Evolutionary conservation across 345 rosid genomes (phyloP).

Genomic region (Noccaea caerulescens): DNA sequence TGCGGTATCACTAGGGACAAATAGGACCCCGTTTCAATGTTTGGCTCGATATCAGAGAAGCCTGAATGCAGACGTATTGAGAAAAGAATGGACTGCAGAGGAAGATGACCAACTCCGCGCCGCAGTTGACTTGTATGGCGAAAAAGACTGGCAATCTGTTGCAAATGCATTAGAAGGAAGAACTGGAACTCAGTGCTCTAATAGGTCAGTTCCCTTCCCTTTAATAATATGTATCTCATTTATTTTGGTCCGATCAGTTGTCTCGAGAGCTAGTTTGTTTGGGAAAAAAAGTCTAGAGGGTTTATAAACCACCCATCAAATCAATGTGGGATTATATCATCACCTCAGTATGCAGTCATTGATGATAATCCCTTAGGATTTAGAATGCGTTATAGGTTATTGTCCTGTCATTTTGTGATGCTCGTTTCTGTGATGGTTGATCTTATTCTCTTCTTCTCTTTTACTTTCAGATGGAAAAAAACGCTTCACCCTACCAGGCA

Average conservation of each 20-base stretch:
- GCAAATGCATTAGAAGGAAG: slow-evolving; percentile 74
- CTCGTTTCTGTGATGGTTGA: slow-evolving; percentile 28
- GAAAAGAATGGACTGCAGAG: slow-evolving; percentile 76
- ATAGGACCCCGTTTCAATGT: slow-evolving; percentile 90
- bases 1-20: slow-evolving; percentile 67
- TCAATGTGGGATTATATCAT: slow-evolving; percentile 19
- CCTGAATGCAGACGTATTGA: slow-evolving; percentile 69
- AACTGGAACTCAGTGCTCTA: slow-evolving; percentile 89
- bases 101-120: slow-evolving; percentile 82
- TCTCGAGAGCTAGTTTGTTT: slow-evolving; percentile 9
- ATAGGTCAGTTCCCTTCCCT: slow-evolving; percentile 57
- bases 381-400: background rate
- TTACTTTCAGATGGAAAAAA: slow-evolving; percentile 71
- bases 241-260: background rate
- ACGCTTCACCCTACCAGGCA: slow-evolving; percentile 63
- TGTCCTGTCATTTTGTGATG: slow-evolving; percentile 11
- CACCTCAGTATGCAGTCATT: background rate
- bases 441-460: slow-evolving; percentile 15
- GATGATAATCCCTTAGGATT: slow-evolving; percentile 4
- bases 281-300: slow-evolving; percentile 20
- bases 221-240: background rate
- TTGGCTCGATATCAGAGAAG: slow-evolving; percentile 84
- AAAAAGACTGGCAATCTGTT: slow-evolving; percentile 83
- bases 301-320: slow-evolving; percentile 10
- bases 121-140: slow-evolving; percentile 74